Conservation (phyloP, 2,329 filamentous ascomycete genomes). For the Whalleya microplaca region DNA sequence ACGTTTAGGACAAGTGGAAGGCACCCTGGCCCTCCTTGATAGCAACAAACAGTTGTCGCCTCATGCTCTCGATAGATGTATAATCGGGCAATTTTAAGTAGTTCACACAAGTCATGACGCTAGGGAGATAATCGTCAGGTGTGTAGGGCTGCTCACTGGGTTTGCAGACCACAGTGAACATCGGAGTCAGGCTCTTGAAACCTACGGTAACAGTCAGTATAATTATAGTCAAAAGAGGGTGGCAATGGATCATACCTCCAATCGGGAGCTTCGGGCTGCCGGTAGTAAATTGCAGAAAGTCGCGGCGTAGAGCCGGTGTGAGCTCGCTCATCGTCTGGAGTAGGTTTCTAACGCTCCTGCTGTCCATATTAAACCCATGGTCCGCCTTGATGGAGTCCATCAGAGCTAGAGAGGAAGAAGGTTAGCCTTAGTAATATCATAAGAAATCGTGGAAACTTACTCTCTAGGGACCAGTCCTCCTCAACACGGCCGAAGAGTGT, state of each 20-base stretch:
- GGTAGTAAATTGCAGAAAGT: conserved; percentile 97
- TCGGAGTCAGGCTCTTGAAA: conserved; percentile 94
- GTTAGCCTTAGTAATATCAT: conserved; percentile 29
- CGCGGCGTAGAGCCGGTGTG: conserved; percentile 72
- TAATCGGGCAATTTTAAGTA: conserved; percentile 98
- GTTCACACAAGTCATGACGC: conserved; percentile 99
- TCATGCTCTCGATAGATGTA: conserved; percentile 75
- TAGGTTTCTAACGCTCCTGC: conserved; percentile 90
- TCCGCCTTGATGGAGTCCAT: conserved; percentile 99
- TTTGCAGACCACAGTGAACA: conserved; percentile 99
- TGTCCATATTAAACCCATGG: conserved; percentile 98
- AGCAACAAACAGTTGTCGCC: conserved; percentile 77
- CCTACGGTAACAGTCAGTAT: conserved; percentile 57
- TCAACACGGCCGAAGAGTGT: conserved; percentile 91
- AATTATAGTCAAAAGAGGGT: not conserved
- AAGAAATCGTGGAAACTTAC: conserved; percentile 56
- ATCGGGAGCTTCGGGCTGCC: conserved; percentile 98
- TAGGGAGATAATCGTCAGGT: conserved; percentile 97
- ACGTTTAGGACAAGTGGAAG: conserved; percentile 83
- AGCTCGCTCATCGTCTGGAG: conserved; percentile 94
- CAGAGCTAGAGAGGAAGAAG: conserved; percentile 61
- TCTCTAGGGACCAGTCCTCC: conserved; percentile 97
- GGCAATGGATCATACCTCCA: conserved; percentile 70
- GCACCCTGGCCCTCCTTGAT: conserved; percentile 96
- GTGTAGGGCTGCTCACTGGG: conserved; percentile 93